A percentile compares a stretch with the other conserved stretches of the same genome.
phyloP scores from a whole-genome alignment of 1,284 basidiomycete species.

The Coniophora puteana region DNA sequence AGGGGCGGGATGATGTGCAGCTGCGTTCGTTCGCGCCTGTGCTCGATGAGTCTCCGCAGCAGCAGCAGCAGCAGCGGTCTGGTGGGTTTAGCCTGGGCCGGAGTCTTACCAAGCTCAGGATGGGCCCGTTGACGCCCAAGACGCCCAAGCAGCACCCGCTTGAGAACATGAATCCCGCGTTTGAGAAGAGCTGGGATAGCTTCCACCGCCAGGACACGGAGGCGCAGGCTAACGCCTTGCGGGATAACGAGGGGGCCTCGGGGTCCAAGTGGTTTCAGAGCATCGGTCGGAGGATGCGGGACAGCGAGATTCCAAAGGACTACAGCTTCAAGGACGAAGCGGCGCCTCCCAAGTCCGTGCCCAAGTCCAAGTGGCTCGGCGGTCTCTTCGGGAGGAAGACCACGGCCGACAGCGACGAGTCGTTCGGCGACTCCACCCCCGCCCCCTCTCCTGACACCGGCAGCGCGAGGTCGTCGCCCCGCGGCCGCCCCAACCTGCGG shows the following conservation, averaged over 20 bases:
- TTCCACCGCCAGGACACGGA: constrained; percentile 38
- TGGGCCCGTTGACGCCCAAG: constrained; percentile 35
- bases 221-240: constrained; percentile 13
- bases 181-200: constrained; percentile 47
- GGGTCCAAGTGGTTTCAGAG: constrained; percentile 43
- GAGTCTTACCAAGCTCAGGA: too few species aligned
- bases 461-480: constrained; percentile 10
- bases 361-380: constrained; percentile 24
- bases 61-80: neutral
- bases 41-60: constrained; percentile 33
- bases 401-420: constrained; percentile 12
- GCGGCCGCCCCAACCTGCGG: constrained; percentile 35
- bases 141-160: constrained; percentile 26
- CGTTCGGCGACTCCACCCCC: constrained; percentile 21
- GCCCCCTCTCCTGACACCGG: neutral
- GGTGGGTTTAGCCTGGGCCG: neutral
- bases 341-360: constrained; percentile 19
- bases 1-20: constrained; percentile 22
- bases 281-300: constrained; percentile 32
- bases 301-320: constrained; percentile 33
- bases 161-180: constrained; percentile 28
- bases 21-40: constrained; percentile 49
- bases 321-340: constrained; percentile 8
- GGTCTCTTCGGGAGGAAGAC: constrained; percentile 22
- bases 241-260: too few species aligned